phyloP scores from a whole-genome alignment of 495 filamentous ascomycete species.

The Podospora pseudoanserina region DNA sequence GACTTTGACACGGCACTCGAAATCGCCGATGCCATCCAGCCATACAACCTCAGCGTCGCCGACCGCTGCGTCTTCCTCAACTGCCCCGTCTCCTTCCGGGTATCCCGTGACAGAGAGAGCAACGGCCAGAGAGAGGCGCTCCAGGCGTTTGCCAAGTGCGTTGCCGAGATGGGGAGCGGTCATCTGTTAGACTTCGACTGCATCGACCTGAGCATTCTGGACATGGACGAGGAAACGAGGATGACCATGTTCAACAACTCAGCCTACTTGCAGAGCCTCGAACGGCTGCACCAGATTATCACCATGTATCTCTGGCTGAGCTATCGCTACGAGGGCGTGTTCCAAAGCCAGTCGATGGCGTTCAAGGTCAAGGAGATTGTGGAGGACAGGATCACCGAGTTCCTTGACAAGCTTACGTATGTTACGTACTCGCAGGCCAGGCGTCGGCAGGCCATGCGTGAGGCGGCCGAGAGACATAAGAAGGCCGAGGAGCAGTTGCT shows the following conservation, averaged over 20 bases:
- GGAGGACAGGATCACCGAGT: constrained; percentile 70
- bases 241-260: constrained; percentile 23
- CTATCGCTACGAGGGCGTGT: constrained; percentile 70
- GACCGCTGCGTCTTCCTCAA: constrained; percentile 75
- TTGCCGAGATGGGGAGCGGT: constrained; percentile 62
- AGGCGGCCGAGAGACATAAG: constrained; percentile 15
- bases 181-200: constrained; percentile 60
- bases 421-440: constrained; percentile 15
- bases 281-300: constrained; percentile 73
- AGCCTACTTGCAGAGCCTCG: constrained; percentile 61
- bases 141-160: constrained; percentile 58
- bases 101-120: constrained; percentile 21
- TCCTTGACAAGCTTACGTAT: constrained; percentile 46
- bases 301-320: constrained; percentile 86
- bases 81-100: constrained; percentile 52
- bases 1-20: constrained; percentile 52
- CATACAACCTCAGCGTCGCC: constrained; percentile 56
- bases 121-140: constrained; percentile 39
- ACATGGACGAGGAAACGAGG: constrained; percentile 33
- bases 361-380: constrained; percentile 75
- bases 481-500: constrained; percentile 13
- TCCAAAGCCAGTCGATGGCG: constrained; percentile 70
- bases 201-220: constrained; percentile 67
- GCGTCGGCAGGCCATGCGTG: constrained; percentile 22
- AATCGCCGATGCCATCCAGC: constrained; percentile 68